Base-by-base conservation (phyloP, 2,329 filamentous ascomycete genomes). In the Ceratocystiopsis brevicomis region DNA sequence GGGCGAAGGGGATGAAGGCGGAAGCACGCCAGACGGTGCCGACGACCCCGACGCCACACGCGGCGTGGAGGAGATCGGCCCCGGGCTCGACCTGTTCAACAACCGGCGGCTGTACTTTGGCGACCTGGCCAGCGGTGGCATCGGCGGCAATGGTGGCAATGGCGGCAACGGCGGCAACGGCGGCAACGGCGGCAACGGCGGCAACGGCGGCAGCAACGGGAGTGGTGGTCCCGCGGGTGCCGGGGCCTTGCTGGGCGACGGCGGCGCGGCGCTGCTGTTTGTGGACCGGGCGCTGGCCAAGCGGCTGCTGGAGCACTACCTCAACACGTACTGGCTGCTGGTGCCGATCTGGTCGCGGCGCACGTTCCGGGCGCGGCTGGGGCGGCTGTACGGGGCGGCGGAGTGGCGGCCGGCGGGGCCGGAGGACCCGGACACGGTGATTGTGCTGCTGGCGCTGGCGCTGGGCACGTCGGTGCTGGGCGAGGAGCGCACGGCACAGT, bases 71-170 rank as follows among this genome's bases (percentile, higher is more conserved):
- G 49, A 50, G 40, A 43, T 50, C 10, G 49, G 49, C 1, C 49
- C 49, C 13, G 47, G 47, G 6, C 47, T 50, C n/a, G 49, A 50
- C 41, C 38, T 49, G 10, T 50, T 50, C 37, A 49, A 47, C 41
- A 47, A 41, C 33, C 47, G 49, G 8, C 42, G 49, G 4, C 45
- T 50, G 19, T 50, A 49, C 44, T 50, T 50, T 47, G 49, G 49
- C 39, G 49, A 50, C 33, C 39, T 50, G 10, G 41, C 42, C 16
- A 41, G 42, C 38, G 44, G 43, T n/a, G 21, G 9, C 21, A 45
- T 44, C 14, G 8, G 8, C 16, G 37, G 37, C 37, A 17, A 6
- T 6, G 37, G 37, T 17, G 37, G 10, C 3, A 9, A 5, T 8
- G 16, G 12, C 14, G 37, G 37, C 32, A 11, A 11, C 32, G 13